Base-by-base conservation (phyloP, 2,329 filamentous ascomycete genomes). In the Penicillium sp. region DNA sequence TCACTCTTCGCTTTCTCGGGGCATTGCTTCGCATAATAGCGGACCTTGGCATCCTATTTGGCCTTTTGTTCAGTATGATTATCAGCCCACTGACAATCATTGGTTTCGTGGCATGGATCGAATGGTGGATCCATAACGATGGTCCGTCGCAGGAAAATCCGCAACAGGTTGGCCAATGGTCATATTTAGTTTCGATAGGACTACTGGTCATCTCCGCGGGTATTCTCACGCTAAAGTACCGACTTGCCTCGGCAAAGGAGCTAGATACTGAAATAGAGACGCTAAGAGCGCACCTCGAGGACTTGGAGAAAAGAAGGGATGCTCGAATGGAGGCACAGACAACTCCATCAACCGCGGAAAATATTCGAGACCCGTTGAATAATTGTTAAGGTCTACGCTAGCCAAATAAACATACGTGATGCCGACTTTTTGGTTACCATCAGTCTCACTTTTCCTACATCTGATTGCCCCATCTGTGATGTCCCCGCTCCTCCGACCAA, bases 101-200 rank as follows among this genome's bases (percentile, higher is more conserved):
- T 8, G 71, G 69, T 0, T 73, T 73, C 47, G 65, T 73, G 1
- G 56, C 60, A 8, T 73, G 70, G 69, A 68, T 69, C n/a, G 71
- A 73, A 50, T 69, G 62, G 51, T 71, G 65, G 54, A 72, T 73
- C 9, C 51, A 62, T 29, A 61, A 68, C 13, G 71, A 73, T 42
- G 69, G 69, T 1, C 65, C 68, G 0, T 59, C 64, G 0, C 62
- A 68, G 31, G 71, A 73, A 50, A 62, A 57, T 37, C 65, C 68
- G 1, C 59, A 65, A 21, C 70, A 73, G 43, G 71, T 73, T 13
- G 71, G 69, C 9, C 71, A 73, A 49, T 73, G 71, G 71, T 60
- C 63, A 2, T 65, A 63, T 16, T 42, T 69, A 7, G 67, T 68
- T 4, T 64, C 68, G 3, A 63, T 73, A 21, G 68, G 54, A 3